A percentile compares a stretch with the other conserved stretches of the same genome.
Evolutionary conservation across 306 rosid species (phyloP).

Genomic region (Sphenostylis stenocarpa): DNA sequence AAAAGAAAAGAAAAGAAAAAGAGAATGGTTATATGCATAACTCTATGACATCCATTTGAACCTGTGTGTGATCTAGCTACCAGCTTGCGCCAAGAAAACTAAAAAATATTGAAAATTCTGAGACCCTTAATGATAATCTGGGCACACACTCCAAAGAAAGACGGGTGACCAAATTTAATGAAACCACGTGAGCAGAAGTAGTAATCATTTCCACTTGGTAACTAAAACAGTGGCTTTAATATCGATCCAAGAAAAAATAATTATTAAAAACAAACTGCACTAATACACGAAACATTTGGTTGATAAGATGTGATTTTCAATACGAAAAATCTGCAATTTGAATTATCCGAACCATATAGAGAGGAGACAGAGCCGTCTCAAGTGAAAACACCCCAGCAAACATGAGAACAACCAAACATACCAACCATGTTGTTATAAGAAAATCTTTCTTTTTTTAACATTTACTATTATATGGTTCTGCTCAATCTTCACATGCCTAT

Average conservation of each 20-base stretch:
- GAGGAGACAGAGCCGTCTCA: slow-evolving; percentile 47
- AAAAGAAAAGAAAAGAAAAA: background rate
- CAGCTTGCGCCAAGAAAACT: background rate
- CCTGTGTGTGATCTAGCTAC: background rate
- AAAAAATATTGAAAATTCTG: background rate
- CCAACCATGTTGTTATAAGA: background rate
- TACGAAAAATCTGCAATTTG: slow-evolving; percentile 20
- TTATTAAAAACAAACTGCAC: slow-evolving; percentile 12
- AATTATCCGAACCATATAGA: background rate
- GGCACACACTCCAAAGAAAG: background rate
- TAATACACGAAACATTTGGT: slow-evolving; percentile 28
- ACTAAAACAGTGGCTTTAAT: background rate
- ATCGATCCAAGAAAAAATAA: background rate
- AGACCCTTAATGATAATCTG: background rate
- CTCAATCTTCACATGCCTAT: no score
- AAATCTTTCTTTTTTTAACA: background rate
- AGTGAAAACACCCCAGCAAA: slow-evolving; percentile 17
- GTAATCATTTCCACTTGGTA: background rate
- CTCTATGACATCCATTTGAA: slow-evolving; percentile 10
- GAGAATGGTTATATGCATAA: background rate
- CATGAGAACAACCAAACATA: slow-evolving; percentile 9
- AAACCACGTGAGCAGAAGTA: slow-evolving; percentile 11
- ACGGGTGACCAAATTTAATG: slow-evolving; percentile 12
- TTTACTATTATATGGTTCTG: no score
- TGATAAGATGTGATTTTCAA: background rate